phyloP scores from a whole-genome alignment of 2,329 filamentous ascomycete genomes.

The Phaeosphaeriaceae sp. region DNA sequence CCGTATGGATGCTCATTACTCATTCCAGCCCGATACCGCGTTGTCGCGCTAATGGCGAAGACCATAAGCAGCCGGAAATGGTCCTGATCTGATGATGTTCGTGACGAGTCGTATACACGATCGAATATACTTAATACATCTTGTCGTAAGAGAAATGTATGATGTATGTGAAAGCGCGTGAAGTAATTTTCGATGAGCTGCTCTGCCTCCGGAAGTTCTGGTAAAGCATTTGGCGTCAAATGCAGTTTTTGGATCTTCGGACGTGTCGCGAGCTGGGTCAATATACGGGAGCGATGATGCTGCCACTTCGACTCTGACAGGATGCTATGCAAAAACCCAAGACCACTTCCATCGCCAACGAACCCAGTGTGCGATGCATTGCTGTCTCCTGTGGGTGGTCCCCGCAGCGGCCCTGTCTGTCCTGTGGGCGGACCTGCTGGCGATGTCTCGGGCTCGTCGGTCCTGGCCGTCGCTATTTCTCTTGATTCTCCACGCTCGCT shows the following conservation, averaged over 20 bases:
- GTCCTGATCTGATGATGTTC: conserved; percentile 31
- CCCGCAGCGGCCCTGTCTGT: background rate
- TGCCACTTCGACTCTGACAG: conserved; percentile 21
- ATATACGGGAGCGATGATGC: conserved; percentile 15
- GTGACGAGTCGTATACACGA: conserved; percentile 10
- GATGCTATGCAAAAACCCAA: conserved; percentile 22
- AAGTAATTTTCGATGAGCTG: conserved; percentile 15
- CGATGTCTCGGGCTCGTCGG: conserved; percentile 5
- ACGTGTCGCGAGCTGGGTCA: conserved; percentile 17
- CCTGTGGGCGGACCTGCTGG: conserved; percentile 2
- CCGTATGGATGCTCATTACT: conserved; percentile 49
- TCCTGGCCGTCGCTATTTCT: background rate
- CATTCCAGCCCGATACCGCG: conserved; percentile 40
- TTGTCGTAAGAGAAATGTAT: conserved; percentile 15
- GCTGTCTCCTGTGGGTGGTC: conserved; percentile 9
- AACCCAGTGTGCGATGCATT: conserved; percentile 13
- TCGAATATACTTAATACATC: conserved; percentile 14
- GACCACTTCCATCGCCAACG: conserved; percentile 23
- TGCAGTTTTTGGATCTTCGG: conserved; percentile 11
- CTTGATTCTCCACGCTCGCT: background rate
- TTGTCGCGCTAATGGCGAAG: conserved; percentile 47
- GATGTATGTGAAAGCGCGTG: conserved; percentile 17
- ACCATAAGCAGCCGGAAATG: conserved; percentile 49
- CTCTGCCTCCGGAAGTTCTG: conserved; percentile 9
- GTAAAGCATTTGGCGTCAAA: conserved; percentile 6